Evolutionary conservation across 2,329 filamentous ascomycete species (phyloP), one percentile per base, ranked within the genome.

Genomic region (Arthroderma sp.): DNA sequence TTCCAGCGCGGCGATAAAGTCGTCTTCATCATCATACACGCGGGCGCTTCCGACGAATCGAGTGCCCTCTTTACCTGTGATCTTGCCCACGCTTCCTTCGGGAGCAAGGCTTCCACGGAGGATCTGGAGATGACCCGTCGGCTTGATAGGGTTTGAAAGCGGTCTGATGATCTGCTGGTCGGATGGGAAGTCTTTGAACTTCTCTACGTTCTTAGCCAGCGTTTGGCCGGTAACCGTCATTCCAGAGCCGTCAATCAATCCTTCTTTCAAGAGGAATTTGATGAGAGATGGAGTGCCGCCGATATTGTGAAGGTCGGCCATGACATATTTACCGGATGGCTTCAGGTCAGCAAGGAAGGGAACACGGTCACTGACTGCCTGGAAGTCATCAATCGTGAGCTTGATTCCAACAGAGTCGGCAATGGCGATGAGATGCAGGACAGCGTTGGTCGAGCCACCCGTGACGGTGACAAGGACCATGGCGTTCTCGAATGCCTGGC

Each of bases 361-460:
- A 17, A 80, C 88, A 53, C 83, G 81, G 75, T 93, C 84, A 0
- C 86, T 89, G 54, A 91, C 86, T 64, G 79, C 76, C 74, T 93
- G 88, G 81, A 91, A 91, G 73, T 93, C 88, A 64, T 93, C 88
- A 59, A 93, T 85, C 51, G 85, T 88, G 57, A 93, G 81, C 71
- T 88, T 87, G 69, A 93, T 80, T 65, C 87, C 88, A 21, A 89
- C 87, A 4, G 85, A 80, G 73, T 91, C 85, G 60, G 88, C 88
- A 58, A 91, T 90, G 66, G 88, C 88, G 67, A 93, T 88, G 52
- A 93, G 73, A 71, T 93, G 88, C 49, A 93, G 81, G 37, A 93
- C 88, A 39, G 88, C 88, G 71, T 93, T 93, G 62, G 88, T 93
- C 66, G 86, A 90, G 61, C 88, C 88, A 56, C 88, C 88, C 2